These are phyloP conservation scores for Penicillium simplicissimum DNA, from an alignment of 495 filamentous ascomycete genomes.

Conservation along the genomic window DNA sequence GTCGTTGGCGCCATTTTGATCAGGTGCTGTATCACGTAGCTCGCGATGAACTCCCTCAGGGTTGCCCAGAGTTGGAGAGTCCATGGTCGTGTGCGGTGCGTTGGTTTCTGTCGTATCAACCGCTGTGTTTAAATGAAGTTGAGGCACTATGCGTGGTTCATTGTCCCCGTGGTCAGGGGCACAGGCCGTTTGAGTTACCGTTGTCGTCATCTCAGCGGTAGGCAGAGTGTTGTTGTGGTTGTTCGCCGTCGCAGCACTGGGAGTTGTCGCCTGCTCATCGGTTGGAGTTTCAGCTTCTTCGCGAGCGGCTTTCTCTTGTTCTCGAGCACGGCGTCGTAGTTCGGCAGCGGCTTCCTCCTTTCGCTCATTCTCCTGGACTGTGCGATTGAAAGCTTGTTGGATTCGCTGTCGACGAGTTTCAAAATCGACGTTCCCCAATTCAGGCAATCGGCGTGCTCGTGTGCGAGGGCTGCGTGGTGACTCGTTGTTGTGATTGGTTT, in stretches of 20 bases:
- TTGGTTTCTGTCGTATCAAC: conserved; percentile 12
- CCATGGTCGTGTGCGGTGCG: conserved; percentile 37
- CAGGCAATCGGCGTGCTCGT: conserved; percentile 49
- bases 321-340: conserved; percentile 39
- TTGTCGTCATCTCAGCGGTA: conserved; percentile 31
- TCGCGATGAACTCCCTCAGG: conserved; percentile 54
- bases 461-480: conserved; percentile 36
- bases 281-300: conserved; percentile 12
- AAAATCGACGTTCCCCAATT: conserved; percentile 74
- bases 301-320: conserved; percentile 35
- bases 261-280: conserved; percentile 17
- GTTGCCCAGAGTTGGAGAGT: conserved; percentile 73
- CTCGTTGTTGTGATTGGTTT: conserved; percentile 29
- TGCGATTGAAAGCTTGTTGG: conserved; percentile 76
- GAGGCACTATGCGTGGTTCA: conserved; percentile 20
- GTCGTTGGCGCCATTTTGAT: conserved; percentile 46
- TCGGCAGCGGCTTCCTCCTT: conserved; percentile 53
- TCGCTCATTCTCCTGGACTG: conserved; percentile 67
- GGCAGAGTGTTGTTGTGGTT: conserved; percentile 3
- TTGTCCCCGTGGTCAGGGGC: conserved; percentile 1
- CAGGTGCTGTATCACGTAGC: conserved; percentile 26
- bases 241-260: conserved; percentile 23
- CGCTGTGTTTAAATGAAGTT: conserved; percentile 35
- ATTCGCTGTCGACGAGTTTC: conserved; percentile 74
- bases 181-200: conserved; percentile 28